These are phyloP conservation scores for Fusarium veterinarium DNA, from an alignment of 2,329 filamentous ascomycete species.

Conservation along the genomic window DNA sequence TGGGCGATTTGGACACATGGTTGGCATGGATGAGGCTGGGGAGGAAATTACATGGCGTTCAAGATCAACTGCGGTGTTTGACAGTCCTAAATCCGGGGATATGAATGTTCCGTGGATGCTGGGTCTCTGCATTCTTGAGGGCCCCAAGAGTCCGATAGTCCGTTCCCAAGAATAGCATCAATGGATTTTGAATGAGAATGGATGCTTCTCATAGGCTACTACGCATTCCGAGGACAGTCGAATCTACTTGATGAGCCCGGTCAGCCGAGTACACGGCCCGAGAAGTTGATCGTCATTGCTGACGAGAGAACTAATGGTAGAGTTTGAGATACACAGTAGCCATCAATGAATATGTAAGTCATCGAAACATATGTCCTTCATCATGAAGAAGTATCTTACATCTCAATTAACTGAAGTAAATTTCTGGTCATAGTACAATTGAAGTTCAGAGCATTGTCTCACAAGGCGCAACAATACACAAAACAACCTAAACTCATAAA, in stretches of 20 bases:
- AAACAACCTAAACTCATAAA: not conserved
- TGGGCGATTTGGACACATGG: constrained; percentile 6
- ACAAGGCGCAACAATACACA: not conserved
- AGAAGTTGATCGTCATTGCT: not conserved
- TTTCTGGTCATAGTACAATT: too few species aligned
- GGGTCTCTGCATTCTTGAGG: not conserved
- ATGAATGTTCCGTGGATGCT: not conserved
- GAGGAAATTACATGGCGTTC: constrained; percentile 13
- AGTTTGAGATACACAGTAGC: not conserved
- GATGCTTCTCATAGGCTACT: not conserved
- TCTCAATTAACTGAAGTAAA: fast-evolving
- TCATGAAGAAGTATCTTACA: too few species aligned
- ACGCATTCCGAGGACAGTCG: fast-evolving
- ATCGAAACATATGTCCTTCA: too few species aligned
- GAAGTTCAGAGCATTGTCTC: not conserved
- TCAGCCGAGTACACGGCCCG: not conserved
- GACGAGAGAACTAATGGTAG: not conserved
- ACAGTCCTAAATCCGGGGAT: not conserved
- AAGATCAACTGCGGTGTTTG: not conserved
- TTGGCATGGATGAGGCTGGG: constrained; percentile 15
- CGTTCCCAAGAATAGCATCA: not conserved
- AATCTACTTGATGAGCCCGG: not conserved
- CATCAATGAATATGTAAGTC: not conserved
- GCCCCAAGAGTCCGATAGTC: not conserved
- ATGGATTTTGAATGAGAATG: not conserved